These are phyloP conservation scores for Rhodotorula sp. DNA, from an alignment of 1,284 basidiomycete species.

Conservation along the genomic window DNA sequence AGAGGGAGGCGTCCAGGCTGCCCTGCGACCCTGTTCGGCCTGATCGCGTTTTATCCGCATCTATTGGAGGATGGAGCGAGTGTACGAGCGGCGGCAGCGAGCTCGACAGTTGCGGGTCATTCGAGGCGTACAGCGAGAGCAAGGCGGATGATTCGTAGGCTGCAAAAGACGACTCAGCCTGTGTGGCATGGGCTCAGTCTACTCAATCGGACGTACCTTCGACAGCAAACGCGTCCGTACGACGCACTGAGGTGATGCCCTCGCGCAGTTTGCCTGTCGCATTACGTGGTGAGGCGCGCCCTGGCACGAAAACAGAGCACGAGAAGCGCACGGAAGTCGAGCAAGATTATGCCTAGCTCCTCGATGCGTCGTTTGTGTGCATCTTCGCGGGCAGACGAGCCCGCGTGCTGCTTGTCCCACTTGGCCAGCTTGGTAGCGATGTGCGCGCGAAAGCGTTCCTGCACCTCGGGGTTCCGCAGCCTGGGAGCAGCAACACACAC, in stretches of 20 bases:
- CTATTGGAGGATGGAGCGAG: slow-evolving; percentile 4
- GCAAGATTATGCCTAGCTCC: slow-evolving; percentile 37
- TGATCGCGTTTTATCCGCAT: too few relatives aligned
- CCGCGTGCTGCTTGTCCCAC: slow-evolving; percentile 2
- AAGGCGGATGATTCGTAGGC: slow-evolving; percentile 33
- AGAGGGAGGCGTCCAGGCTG: slow-evolving; percentile 1
- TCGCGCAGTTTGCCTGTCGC: slow-evolving; percentile 38
- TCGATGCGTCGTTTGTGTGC: slow-evolving; percentile 13
- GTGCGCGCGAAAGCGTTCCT: slow-evolving; percentile 31
- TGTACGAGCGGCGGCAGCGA: slow-evolving; percentile 34
- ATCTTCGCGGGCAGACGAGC: background rate
- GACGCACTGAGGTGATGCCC: slow-evolving; percentile 28
- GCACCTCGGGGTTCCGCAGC: slow-evolving; percentile 20
- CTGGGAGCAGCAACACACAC: background rate
- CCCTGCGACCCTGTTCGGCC: background rate
- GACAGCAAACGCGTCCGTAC: slow-evolving; percentile 28
- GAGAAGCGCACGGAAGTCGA: slow-evolving; percentile 32
- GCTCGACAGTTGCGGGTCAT: slow-evolving; percentile 30
- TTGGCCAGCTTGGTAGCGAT: slow-evolving; percentile 26
- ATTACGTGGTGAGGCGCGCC: too few relatives aligned
- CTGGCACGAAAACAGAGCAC: too few relatives aligned
- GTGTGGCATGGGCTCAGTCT: background rate
- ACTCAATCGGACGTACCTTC: slow-evolving; percentile 14
- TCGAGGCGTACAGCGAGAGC: slow-evolving; percentile 26
- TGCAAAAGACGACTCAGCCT: background rate